Evolutionary conservation across 1,139 yeast species (phyloP), one percentile per base, ranked within the genome.

Genomic region (Saccharomyces hybrid): DNA sequence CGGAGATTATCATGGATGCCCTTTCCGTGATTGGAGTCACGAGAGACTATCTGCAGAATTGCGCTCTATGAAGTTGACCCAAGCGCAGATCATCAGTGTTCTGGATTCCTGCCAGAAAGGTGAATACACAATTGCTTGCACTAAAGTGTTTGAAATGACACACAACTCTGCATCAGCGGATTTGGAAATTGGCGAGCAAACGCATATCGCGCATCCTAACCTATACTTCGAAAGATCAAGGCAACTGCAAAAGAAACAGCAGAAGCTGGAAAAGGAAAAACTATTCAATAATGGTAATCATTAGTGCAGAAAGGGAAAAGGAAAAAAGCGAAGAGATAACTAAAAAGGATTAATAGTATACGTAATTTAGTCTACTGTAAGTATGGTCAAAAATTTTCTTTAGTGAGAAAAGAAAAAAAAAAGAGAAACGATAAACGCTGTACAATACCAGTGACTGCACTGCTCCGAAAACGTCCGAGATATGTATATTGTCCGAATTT

Each of bases 1-100:
- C 51, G 81, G 79, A 42, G 96, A 90, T 65, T 80, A 73, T 59
- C 97, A 93, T 67, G 99, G 99, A 2, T 91, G 98, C 71, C 97
- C 98, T 3, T 93, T 88, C 71, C 76, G 96, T 55, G 93, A 88
- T 63, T 75, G 88, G 63, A 74, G 80, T 16, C 68, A 80, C 14
- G 95, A 88, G 49, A 77, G 80, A 51, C 75, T 93, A 53, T 74
- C 78, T 1, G 63, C 66, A 4, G 80, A 82, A 56, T 74, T 93
- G 59, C 67, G 70, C 29, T 78, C 76, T 20, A 81, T 90, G 85
- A 95, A 95, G 0, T 75, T 93, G 48, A 76, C 73, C 6, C 93
- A 87, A 56, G 78, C 77, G 52, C 80, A 77, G 54, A 72, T 88
- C 51, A 78, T 80, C 55, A 78, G 79, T 32, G 83, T 91, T 4